These are phyloP conservation scores for Cladochytrium replicatum DNA, from an alignment of 192 early-diverging fungal genomes.

Conservation along the genomic window DNA sequence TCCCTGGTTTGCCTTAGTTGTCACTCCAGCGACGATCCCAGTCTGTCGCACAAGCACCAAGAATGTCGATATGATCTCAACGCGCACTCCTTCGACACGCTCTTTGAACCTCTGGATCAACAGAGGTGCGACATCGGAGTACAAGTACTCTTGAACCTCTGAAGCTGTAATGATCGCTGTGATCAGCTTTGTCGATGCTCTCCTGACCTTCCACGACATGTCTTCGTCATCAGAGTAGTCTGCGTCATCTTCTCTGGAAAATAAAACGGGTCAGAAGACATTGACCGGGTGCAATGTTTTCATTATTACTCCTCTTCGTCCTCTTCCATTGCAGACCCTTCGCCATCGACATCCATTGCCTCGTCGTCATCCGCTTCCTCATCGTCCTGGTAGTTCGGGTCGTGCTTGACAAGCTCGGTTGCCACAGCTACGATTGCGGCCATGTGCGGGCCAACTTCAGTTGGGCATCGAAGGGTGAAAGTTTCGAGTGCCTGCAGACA, in stretches of 20 bases:
- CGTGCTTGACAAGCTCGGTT: conserved; percentile 63
- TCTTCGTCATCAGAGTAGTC: conserved; percentile 87
- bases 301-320: conserved; percentile 48
- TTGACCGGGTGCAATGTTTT: conserved; percentile 3
- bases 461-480: conserved; percentile 66
- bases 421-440: conserved; percentile 46
- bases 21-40: conserved; percentile 15
- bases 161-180: conserved; percentile 58
- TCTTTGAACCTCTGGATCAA: conserved; percentile 73
- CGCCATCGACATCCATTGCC: conserved; percentile 40
- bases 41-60: conserved; percentile 49
- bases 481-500: conserved; percentile 73
- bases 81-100: conserved; percentile 72
- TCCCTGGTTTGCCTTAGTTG: too few species aligned
- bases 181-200: conserved; percentile 65
- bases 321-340: conserved; percentile 27
- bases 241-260: conserved; percentile 23
- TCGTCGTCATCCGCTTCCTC: conserved; percentile 53
- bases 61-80: conserved; percentile 68
- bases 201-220: conserved; percentile 84
- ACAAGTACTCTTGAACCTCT: conserved; percentile 53
- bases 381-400: conserved; percentile 75
- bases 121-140: conserved; percentile 56
- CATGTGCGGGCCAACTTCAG: conserved; percentile 57
- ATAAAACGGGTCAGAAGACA: not conserved